Evolutionary conservation across 306 rosid genomes (phyloP).

Genomic region (Sindora glabra): DNA sequence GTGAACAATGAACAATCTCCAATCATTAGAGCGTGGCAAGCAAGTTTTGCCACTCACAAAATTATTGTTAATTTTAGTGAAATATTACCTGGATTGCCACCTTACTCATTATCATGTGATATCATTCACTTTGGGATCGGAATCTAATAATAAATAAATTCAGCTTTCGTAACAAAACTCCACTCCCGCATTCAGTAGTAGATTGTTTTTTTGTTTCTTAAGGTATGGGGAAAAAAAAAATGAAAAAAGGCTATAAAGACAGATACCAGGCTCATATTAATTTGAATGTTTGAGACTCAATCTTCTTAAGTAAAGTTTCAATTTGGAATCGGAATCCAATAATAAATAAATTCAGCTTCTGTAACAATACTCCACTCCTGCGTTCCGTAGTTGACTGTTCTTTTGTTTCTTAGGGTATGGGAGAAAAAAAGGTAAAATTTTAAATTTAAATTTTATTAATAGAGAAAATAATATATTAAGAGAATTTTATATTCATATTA

Average conservation of each 20-base stretch:
- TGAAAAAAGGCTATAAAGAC: too few relatives aligned
- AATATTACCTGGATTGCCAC: not conserved
- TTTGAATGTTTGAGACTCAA: too few relatives aligned
- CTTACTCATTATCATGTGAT: slow-evolving; percentile 24
- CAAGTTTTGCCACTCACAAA: slow-evolving; percentile 15
- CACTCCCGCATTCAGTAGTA: not conserved
- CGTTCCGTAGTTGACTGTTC: not conserved
- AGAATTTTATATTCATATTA: too few relatives aligned
- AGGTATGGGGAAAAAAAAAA: not conserved
- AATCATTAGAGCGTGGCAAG: slow-evolving; percentile 17
- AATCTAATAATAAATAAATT: slow-evolving; percentile 12
- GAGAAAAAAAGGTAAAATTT: not conserved
- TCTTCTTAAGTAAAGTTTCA: too few relatives aligned
- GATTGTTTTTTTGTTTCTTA: not conserved
- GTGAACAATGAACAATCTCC: slow-evolving; percentile 3
- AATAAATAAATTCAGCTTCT: slow-evolving; percentile 2
- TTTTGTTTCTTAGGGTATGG: not conserved
- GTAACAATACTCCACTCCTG: not conserved
- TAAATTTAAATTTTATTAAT: too few relatives aligned
- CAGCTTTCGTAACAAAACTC: not conserved
- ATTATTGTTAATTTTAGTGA: not conserved
- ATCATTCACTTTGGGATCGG: slow-evolving; percentile 13
- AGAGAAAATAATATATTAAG: too few relatives aligned
- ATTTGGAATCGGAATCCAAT: slow-evolving; percentile 12
- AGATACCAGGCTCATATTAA: too few relatives aligned